Evolutionary conservation across 352 stramenopile genomes (phyloP).

Genomic region (Phytopythium oedochilum): DNA sequence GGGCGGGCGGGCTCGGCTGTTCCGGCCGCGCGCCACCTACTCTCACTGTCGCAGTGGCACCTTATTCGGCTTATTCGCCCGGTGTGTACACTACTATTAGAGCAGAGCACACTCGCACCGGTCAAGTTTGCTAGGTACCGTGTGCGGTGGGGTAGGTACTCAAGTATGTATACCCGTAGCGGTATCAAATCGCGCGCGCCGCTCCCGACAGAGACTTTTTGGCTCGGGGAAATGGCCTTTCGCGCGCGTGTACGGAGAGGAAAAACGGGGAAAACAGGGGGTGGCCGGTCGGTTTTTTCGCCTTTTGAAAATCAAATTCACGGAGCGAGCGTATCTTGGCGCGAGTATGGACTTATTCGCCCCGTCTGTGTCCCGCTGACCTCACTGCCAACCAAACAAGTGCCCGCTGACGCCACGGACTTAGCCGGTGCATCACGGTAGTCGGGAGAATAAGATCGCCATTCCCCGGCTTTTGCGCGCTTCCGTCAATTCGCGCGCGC

Average conservation of each 20-base stretch:
- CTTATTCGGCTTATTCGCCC: no score
- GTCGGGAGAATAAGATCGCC: background rate
- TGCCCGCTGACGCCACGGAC: background rate
- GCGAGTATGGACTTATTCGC: background rate
- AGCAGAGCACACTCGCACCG: no score
- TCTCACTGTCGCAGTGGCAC: no score
- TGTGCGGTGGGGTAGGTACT: no score
- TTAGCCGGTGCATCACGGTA: background rate
- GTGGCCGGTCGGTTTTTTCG: no score
- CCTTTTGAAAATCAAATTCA: constrained; percentile 5
- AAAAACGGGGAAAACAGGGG: background rate
- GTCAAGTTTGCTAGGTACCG: no score
- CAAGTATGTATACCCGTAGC: background rate
- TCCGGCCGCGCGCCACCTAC: no score
- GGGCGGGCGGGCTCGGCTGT: no score
- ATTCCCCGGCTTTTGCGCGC: background rate
- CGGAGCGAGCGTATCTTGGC: background rate
- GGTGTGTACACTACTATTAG: no score
- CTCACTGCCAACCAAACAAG: constrained; percentile 1
- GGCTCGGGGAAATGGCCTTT: background rate
- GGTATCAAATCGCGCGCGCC: background rate
- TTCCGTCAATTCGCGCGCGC: background rate
- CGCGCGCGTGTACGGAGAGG: no score
- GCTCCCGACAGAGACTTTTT: background rate
- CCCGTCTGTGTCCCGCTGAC: background rate